These are phyloP conservation scores for Piper betle DNA, from an alignment of 164 flowering plant species.

Conservation along the genomic window DNA sequence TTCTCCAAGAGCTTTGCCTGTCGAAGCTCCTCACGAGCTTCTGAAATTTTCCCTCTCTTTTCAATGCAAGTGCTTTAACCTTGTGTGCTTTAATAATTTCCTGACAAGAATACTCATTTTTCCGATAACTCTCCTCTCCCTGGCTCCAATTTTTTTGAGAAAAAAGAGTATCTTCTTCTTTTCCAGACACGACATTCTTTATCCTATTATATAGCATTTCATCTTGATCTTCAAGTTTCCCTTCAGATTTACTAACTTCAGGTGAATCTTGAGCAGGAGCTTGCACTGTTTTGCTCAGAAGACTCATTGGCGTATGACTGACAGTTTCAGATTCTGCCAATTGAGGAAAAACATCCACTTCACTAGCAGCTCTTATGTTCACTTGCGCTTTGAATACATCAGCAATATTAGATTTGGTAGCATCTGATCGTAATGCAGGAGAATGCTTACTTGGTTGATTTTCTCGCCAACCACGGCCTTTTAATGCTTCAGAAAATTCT, in stretches of 20 bases:
- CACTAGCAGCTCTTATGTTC: slow-evolving; percentile 4
- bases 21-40: slow-evolving; percentile 64
- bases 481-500: background rate
- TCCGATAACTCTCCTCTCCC: slow-evolving; percentile 1
- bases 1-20: slow-evolving; percentile 63
- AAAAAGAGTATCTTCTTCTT: slow-evolving; percentile 1
- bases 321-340: slow-evolving; percentile 6
- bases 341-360: slow-evolving; percentile 3
- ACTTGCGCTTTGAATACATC: background rate
- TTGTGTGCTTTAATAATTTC: slow-evolving; percentile 52
- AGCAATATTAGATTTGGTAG: slow-evolving; percentile 3
- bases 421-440: background rate
- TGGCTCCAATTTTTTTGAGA: slow-evolving; percentile 7
- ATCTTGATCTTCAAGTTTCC: slow-evolving; percentile 4
- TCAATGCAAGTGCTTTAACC: slow-evolving; percentile 54
- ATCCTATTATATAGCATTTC: background rate
- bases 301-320: slow-evolving; percentile 22
- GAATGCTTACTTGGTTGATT: slow-evolving; percentile 3
- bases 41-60: slow-evolving; percentile 67
- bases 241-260: slow-evolving; percentile 2
- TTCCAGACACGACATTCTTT: slow-evolving; percentile 1
- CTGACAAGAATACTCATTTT: slow-evolving; percentile 16
- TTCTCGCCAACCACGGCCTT: slow-evolving; percentile 5
- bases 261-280: slow-evolving; percentile 5
- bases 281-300: slow-evolving; percentile 12